These are phyloP conservation scores for Ophiosphaerella korrae DNA, from an alignment of 2,329 filamentous ascomycete genomes.

Conservation along the genomic window DNA sequence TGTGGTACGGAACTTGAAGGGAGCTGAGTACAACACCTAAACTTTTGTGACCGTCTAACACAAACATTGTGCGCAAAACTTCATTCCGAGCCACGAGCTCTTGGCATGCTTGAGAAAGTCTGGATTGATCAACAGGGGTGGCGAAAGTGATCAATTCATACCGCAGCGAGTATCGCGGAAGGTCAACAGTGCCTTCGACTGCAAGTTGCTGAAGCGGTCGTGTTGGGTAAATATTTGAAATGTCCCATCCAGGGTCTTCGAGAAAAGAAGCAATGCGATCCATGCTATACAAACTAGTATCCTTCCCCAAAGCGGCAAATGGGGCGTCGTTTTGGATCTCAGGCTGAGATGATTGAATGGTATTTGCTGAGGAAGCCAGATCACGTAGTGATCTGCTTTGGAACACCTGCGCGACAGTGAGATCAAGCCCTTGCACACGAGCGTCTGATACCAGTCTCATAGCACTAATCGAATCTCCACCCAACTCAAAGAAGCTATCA, in stretches of 20 bases:
- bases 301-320: conserved; percentile 57
- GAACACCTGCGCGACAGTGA: conserved; percentile 55
- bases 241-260: conserved; percentile 56
- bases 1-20: conserved; percentile 57
- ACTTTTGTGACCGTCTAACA: conserved; percentile 55
- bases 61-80: conserved; percentile 69
- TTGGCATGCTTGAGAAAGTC: conserved; percentile 57
- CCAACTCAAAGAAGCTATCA: conserved; percentile 54
- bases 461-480: conserved; percentile 54
- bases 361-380: conserved; percentile 37
- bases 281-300: conserved; percentile 53
- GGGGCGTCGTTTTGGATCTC: conserved; percentile 46
- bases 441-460: conserved; percentile 52
- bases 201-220: conserved; percentile 65
- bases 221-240: conserved; percentile 63
- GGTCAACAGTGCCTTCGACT: conserved; percentile 61
- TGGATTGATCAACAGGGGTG: conserved; percentile 54
- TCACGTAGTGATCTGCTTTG: conserved; percentile 47
- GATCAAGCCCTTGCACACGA: conserved; percentile 41
- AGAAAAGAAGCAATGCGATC: conserved; percentile 59
- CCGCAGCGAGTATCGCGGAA: conserved; percentile 65
- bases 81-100: conserved; percentile 66
- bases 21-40: conserved; percentile 64
- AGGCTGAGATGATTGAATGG: conserved; percentile 26
- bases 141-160: conserved; percentile 70